Evolutionary conservation across 2,329 filamentous ascomycete genomes (phyloP), one percentile per base, ranked within the genome.

Genomic region (Penicillium carneum): DNA sequence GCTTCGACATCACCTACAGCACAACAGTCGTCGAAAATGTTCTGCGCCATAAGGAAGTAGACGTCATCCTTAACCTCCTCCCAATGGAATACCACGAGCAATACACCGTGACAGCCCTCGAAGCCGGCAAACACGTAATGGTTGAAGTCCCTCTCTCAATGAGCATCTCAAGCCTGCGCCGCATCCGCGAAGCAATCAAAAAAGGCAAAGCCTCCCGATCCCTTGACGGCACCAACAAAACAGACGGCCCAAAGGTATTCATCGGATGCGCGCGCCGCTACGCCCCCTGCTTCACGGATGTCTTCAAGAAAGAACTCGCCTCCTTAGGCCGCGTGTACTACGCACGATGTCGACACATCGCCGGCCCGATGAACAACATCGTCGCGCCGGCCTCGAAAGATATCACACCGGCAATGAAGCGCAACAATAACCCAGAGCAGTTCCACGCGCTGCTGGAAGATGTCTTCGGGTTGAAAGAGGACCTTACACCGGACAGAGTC

Each of bases 231-330:
- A 71, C 74, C 18, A 66, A 61, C 0, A 79, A 80, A 0, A 59
- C 62, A 33, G 71, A 74, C 2, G 81, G 79, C 0, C 76, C 75
- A 4, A 78, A 72, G 33, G 79, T 87, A 1, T 85, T 89, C 68
- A 84, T 89, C 0, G 86, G 86, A 1, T 87, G 85, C 57, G 87
- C 87, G 80, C 78, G 87, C 20, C 80, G 87, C n/a, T 87, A 88
- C 67, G 86, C 87, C 0, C 74, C 83, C 0, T 80, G 81, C 0
- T 88, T 88, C 63, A 73, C 79, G 0, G 79, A 84, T 26, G 81
- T 84, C 0, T 80, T 88, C 42, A 77, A 81, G 61, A 71, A 76
- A 8, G 86, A 89, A 63, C 76, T 89, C 0, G 81, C 76, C 0
- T 74, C 72, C 0, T 80, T 88, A 34, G 80, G 79, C 0, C 78